Conservation (phyloP, 257 asterid species). For the Primulina huaijiensis region DNA sequence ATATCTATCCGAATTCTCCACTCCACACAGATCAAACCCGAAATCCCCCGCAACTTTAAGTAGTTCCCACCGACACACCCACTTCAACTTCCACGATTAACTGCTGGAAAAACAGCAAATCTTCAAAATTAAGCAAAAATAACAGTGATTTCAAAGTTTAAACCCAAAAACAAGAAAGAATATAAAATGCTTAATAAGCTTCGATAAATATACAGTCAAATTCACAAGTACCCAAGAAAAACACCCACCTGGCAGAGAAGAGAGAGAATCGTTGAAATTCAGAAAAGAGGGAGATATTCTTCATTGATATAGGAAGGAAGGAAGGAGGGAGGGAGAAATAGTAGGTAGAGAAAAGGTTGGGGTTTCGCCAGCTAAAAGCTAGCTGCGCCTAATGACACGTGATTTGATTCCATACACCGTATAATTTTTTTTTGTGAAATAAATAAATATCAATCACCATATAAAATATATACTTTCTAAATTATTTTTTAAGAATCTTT, state of each 20-base stretch:
- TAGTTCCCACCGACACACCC: conserved; percentile 24
- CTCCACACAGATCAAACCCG: conserved; percentile 12
- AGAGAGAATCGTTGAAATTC: not conserved
- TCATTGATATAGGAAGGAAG: not conserved
- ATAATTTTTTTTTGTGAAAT: no score
- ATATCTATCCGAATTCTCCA: not conserved
- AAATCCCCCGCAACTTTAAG: conserved; percentile 10
- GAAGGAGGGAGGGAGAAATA: conserved; percentile 15
- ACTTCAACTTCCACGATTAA: conserved; percentile 29
- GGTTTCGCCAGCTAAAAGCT: conserved; percentile 37
- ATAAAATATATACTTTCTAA: no score
- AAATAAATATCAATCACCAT: no score
- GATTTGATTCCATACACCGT: not conserved
- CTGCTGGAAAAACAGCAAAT: conserved; percentile 15
- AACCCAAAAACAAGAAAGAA: conserved; percentile 11
- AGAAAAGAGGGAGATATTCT: not conserved
- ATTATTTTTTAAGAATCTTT: no score
- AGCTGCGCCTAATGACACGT: conserved; percentile 10
- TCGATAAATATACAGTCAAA: conserved; percentile 28
- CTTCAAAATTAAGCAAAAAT: conserved; percentile 24
- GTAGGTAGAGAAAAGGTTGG: not conserved
- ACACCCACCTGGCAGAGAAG: not conserved
- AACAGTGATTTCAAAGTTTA: conserved; percentile 25
- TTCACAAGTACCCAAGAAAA: not conserved
- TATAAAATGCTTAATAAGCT: conserved; percentile 25